Percentiles rank a stretch among this genome's conserved stretches.
Conservation (phyloP, 2,329 filamentous ascomycete species). For the Sporothrix curviconia region DNA sequence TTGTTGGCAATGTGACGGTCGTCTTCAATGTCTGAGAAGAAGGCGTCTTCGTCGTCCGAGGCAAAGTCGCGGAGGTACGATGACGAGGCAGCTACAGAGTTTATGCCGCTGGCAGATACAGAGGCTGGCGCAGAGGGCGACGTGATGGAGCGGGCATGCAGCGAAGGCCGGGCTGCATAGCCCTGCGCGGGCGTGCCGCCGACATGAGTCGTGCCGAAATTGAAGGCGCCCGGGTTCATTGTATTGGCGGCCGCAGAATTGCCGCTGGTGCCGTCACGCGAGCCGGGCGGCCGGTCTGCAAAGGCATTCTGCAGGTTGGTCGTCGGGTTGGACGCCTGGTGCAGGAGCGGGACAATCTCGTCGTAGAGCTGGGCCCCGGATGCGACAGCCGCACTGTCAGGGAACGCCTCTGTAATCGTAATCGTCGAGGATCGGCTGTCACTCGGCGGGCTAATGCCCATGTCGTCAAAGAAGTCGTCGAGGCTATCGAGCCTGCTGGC, state of each 20-base stretch:
- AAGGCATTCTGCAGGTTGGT: constrained; percentile 85
- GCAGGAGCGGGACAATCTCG: constrained; percentile 82
- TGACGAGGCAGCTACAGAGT: constrained; percentile 62
- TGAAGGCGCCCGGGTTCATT: constrained; percentile 58
- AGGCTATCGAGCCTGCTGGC: constrained; percentile 72
- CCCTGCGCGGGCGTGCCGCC: background rate
- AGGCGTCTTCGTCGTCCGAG: constrained; percentile 75
- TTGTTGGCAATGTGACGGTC: constrained; percentile 33
- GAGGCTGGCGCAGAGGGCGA: constrained; percentile 57
- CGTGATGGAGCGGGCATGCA: constrained; percentile 79
- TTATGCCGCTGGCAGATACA: constrained; percentile 30
- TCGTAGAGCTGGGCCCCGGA: constrained; percentile 81
- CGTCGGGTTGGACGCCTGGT: constrained; percentile 73
- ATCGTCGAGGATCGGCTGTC: constrained; percentile 53
- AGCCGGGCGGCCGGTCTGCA: constrained; percentile 61
- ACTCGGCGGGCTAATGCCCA: constrained; percentile 51
- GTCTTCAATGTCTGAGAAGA: constrained; percentile 73
- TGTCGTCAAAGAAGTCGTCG: constrained; percentile 75
- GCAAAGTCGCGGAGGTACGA: constrained; percentile 55
- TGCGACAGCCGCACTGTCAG: constrained; percentile 52
- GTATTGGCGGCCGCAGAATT: constrained; percentile 37
- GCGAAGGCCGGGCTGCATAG: constrained; percentile 49
- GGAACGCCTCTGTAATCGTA: constrained; percentile 58
- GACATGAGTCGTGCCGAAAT: constrained; percentile 6
- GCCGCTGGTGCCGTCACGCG: constrained; percentile 50